Evolutionary conservation across 2,329 filamentous ascomycete species (phyloP), one percentile per base, ranked within the genome.

Genomic region (Apiospora hydei): DNA sequence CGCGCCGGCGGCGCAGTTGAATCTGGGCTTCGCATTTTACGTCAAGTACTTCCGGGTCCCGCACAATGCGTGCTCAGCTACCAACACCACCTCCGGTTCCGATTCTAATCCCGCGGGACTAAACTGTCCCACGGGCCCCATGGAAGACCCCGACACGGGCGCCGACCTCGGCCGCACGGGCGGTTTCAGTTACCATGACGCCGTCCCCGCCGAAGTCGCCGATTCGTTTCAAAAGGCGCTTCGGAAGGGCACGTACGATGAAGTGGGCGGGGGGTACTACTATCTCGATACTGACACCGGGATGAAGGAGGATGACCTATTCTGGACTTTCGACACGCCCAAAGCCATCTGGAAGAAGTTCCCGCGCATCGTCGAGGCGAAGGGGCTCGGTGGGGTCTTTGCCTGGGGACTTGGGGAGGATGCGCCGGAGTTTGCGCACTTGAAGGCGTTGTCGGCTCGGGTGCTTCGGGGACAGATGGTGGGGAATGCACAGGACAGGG

Each of bases 21-120:
- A 91, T 74, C 84, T 93, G 3, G 91, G 92, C 0, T 88, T 94
- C 70, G 89, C 90, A 3, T 93, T 91, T 78, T 93, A 93, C 79
- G 87, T 88, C 67, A 93, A 93, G 78, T 93, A 87, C 82, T 93
- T 92, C 82, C 85, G 82, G 69, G 67, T 87, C 1, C 83, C 87
- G 69, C 84, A 84, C 78, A 64, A 73, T 13, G 80, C 84, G 21
- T 90, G 88, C 76, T 76, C 77, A 2, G 73, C 80, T 0, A 72
- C 82, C 3, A 85, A 90, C 0, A 80, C 91, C 8, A 24, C 4
- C 26, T 34, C 14, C 14, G 1, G 18, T 0, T 26, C 26, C 6
- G 1, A 6, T 0, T 26, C 26, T 2, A 10, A 49, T 18, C 57
- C 18, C 8, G 18, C 8, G 18, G 57, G 34, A 21, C 34, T 68